Percentiles rank a stretch among this genome's conserved stretches.
Evolutionary conservation across 495 filamentous ascomycete genomes (phyloP).

Genomic region (Annulohypoxylon moriforme): DNA sequence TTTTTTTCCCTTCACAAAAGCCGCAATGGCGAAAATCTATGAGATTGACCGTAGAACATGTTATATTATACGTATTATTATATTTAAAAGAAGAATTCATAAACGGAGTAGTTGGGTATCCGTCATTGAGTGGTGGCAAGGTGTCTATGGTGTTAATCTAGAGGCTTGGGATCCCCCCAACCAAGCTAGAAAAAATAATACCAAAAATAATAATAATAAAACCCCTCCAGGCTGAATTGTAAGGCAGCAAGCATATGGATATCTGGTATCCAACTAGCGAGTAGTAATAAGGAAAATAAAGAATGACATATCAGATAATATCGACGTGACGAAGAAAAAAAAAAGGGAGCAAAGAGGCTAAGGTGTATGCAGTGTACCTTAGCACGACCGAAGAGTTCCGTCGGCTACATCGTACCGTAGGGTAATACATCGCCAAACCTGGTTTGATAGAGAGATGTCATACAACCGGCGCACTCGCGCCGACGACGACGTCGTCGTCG

Average conservation of each 20-base stretch:
- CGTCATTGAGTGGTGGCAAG: slow-evolving; percentile 15
- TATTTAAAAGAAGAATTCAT: slow-evolving; percentile 14
- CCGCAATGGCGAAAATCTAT: slow-evolving; percentile 23
- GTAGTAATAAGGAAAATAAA: slow-evolving; percentile 21
- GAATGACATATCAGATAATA: slow-evolving; percentile 24
- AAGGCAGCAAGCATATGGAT: slow-evolving; percentile 16
- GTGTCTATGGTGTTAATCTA: slow-evolving; percentile 26
- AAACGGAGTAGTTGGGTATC: slow-evolving; percentile 15
- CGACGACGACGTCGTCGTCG: slow-evolving; percentile 17
- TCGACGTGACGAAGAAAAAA: slow-evolving; percentile 18
- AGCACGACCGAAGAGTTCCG: slow-evolving; percentile 37
- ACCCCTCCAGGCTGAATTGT: slow-evolving; percentile 35
- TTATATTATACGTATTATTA: slow-evolving; percentile 31
- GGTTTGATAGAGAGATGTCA: slow-evolving; percentile 29
- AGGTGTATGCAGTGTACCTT: slow-evolving; percentile 23
- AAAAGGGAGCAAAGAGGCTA: slow-evolving; percentile 20
- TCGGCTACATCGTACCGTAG: slow-evolving; percentile 31
- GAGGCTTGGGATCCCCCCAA: slow-evolving; percentile 16
- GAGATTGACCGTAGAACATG: slow-evolving; percentile 12
- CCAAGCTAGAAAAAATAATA: slow-evolving; percentile 14
- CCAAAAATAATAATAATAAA: too few relatives aligned
- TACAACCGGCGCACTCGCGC: slow-evolving; percentile 27
- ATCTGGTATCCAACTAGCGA: slow-evolving; percentile 36
- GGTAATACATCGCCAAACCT: slow-evolving; percentile 31
- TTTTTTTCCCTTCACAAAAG: slow-evolving; percentile 27